A percentile compares a stretch with the other conserved stretches of the same genome.
Evolutionary conservation across 202 grass and related monocot genomes (phyloP).

Genomic region (Hordeum pubiflorum): DNA sequence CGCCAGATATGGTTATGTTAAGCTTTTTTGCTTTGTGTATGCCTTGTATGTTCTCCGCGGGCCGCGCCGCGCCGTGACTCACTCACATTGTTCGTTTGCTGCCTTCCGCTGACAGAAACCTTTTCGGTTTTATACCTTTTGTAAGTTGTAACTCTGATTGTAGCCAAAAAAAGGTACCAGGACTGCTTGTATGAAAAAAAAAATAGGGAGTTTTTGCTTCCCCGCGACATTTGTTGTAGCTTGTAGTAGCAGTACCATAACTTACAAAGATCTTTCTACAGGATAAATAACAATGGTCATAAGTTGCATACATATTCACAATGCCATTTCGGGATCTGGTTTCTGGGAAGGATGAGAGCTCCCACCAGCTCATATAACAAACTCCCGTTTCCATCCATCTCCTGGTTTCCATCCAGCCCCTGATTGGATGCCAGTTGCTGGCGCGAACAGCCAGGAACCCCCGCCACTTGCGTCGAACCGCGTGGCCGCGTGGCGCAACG

Average conservation of each 20-base stretch:
- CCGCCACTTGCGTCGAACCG: not conserved
- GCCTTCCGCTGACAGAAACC: not conserved
- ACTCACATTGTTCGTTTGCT: not conserved
- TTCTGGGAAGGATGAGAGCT: not conserved
- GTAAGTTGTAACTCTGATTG: not conserved
- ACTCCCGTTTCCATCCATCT: not conserved
- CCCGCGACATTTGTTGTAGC: not conserved
- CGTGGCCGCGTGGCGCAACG: not conserved
- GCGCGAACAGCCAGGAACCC: not conserved
- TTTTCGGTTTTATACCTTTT: not conserved
- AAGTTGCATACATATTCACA: not conserved
- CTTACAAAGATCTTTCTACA: not conserved
- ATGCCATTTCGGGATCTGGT: not conserved
- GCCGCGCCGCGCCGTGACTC: not conserved
- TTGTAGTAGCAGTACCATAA: not conserved
- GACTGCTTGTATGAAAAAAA: not conserved
- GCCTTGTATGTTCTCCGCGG: not conserved
- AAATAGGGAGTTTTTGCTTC: not conserved
- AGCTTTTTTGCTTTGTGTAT: not conserved
- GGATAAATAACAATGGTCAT: not conserved
- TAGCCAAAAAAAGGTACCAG: not conserved
- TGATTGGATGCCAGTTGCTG: not conserved
- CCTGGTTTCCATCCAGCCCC: not conserved
- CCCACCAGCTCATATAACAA: not conserved
- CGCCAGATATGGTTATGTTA: not conserved